phyloP scores from a whole-genome alignment of 495 filamentous ascomycete genomes.

The Penicillium pancosmium region DNA sequence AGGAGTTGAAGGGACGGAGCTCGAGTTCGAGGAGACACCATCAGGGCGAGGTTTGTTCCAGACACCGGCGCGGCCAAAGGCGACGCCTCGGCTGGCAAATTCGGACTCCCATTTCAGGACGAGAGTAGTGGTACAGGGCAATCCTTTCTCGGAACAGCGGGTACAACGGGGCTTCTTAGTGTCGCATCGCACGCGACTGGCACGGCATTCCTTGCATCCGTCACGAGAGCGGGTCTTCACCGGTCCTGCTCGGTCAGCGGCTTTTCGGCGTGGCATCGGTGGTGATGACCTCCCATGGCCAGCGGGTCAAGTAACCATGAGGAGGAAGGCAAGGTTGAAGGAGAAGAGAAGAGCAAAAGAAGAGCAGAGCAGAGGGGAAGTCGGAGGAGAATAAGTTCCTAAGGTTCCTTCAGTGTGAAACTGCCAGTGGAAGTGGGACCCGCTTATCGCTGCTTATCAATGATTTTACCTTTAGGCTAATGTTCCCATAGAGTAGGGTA shows the following conservation, averaged over 20 bases:
- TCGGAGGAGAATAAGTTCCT: not conserved
- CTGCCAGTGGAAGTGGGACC: not conserved
- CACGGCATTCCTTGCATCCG: conserved; percentile 48
- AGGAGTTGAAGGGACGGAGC: conserved; percentile 16
- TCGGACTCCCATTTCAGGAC: conserved; percentile 52
- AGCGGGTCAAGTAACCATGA: conserved; percentile 2
- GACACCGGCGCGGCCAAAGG: conserved; percentile 48
- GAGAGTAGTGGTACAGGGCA: conserved; percentile 43
- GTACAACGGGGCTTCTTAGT: conserved; percentile 47
- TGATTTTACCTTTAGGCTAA: not conserved
- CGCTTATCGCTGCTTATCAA: not conserved
- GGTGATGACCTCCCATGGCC: conserved; percentile 29
- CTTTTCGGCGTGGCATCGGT: conserved; percentile 48
- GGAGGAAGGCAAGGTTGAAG: not conserved
- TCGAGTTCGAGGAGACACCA: conserved; percentile 9
- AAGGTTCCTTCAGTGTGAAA: not conserved
- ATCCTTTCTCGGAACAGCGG: conserved; percentile 39
- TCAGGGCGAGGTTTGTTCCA: conserved; percentile 40
- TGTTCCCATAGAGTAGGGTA: too few relatives aligned
- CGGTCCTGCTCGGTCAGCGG: conserved; percentile 44
- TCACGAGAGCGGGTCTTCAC: conserved; percentile 49
- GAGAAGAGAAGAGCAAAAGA: not conserved
- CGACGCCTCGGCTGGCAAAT: conserved; percentile 45
- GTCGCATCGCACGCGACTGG: conserved; percentile 48
- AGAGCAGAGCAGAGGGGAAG: not conserved